phyloP scores from a whole-genome alignment of 805 yeast species.

The Wickerhamomyces hampshirensis region DNA sequence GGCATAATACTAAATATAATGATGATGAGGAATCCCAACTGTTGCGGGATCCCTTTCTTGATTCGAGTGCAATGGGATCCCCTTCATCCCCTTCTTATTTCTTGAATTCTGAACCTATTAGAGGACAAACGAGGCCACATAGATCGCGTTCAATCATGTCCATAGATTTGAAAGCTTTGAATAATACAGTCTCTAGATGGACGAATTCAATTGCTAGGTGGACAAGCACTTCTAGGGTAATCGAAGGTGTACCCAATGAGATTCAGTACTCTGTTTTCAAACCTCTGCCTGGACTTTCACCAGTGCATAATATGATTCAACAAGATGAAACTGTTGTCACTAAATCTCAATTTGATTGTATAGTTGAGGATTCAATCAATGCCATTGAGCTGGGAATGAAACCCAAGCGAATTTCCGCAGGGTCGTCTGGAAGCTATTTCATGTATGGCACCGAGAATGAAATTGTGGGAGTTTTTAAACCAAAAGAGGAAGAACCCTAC shows the following conservation, averaged over 20 bases:
- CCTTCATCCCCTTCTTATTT: constrained; percentile 1
- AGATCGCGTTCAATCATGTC: constrained; percentile 23
- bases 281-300: constrained; percentile 30
- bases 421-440: constrained; percentile 71
- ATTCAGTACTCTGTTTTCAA: constrained; percentile 55
- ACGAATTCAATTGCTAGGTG: constrained; percentile 24
- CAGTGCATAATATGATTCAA: constrained; percentile 27
- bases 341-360: constrained; percentile 28
- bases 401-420: constrained; percentile 54
- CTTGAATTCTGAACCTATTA: constrained; percentile 1
- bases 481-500: constrained; percentile 77
- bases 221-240: constrained; percentile 17
- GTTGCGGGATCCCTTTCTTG: constrained; percentile 1
- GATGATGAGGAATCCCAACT: constrained; percentile 8
- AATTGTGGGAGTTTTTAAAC: constrained; percentile 63
- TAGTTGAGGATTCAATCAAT: constrained; percentile 38
- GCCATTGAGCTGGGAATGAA: constrained; percentile 43
- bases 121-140: constrained; percentile 1
- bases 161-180: constrained; percentile 18
- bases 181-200: constrained; percentile 25
- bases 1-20: neutral
- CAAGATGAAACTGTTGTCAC: constrained; percentile 25
- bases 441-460: constrained; percentile 33
- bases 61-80: neutral
- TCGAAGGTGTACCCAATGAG: constrained; percentile 29